phyloP scores from a whole-genome alignment of 2,329 filamentous ascomycete genomes.

The Hypocreales sp. region DNA sequence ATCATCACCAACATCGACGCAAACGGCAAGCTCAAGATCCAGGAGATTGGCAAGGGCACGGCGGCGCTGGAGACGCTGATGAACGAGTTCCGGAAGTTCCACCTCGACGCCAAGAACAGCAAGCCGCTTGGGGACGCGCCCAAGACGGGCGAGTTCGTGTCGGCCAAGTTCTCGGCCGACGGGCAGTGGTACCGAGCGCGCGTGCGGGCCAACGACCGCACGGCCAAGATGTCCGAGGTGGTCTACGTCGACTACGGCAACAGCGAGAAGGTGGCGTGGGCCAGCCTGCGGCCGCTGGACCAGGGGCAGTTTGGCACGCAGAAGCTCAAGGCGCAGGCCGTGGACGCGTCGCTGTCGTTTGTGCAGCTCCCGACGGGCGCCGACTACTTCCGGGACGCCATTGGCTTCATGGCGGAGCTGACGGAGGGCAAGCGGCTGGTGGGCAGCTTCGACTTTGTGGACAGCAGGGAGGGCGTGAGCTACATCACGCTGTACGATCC shows the following conservation, averaged over 20 bases:
- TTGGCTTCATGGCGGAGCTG: slow-evolving; percentile 58
- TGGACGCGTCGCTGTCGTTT: slow-evolving; percentile 76
- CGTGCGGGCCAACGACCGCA: slow-evolving; percentile 82
- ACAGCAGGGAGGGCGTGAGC: slow-evolving; percentile 61
- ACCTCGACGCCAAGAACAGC: slow-evolving; percentile 69
- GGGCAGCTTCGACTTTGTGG: slow-evolving; percentile 77
- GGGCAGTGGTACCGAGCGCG: slow-evolving; percentile 89
- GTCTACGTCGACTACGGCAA: slow-evolving; percentile 96
- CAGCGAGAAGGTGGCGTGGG: slow-evolving; percentile 77
- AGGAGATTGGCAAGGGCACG: slow-evolving; percentile 78
- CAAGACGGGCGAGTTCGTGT: slow-evolving; percentile 82
- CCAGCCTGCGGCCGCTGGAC: slow-evolving; percentile 63
- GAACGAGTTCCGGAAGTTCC: slow-evolving; percentile 82
- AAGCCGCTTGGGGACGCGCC: slow-evolving; percentile 58
- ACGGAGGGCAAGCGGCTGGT: slow-evolving; percentile 67
- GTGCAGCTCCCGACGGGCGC: slow-evolving; percentile 70
- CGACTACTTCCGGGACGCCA: slow-evolving; percentile 73
- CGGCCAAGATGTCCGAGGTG: slow-evolving; percentile 77
- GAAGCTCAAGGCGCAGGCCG: slow-evolving; percentile 75
- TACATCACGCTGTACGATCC: slow-evolving; percentile 83
- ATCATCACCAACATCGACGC: slow-evolving; percentile 81
- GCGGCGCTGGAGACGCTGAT: slow-evolving; percentile 75
- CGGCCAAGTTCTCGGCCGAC: slow-evolving; percentile 80
- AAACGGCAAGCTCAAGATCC: slow-evolving; percentile 73
- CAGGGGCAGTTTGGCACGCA: slow-evolving; percentile 64